phyloP scores from a whole-genome alignment of 1,139 yeast genomes.

The Suhomyces chickasaworum region DNA sequence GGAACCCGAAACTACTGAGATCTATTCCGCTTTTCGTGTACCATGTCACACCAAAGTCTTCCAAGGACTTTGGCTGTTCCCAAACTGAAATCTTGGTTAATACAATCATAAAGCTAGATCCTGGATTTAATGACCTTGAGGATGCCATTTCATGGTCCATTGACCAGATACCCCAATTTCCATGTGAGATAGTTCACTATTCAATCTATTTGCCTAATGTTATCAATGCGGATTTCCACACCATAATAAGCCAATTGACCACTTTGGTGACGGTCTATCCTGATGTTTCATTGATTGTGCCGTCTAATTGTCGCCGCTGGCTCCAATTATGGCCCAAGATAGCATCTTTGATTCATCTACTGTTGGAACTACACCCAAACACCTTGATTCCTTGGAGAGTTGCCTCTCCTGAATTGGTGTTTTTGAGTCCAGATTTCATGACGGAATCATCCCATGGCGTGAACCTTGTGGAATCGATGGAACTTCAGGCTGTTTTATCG shows the following conservation, averaged over 20 bases:
- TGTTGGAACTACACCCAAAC: not conserved
- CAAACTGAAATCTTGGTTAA: not conserved
- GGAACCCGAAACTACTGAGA: not conserved
- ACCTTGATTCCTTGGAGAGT: slow-evolving; percentile 2
- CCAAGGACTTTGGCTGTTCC: not conserved
- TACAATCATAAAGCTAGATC: not conserved
- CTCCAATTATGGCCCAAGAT: not conserved
- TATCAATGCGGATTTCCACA: not conserved
- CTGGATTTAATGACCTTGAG: not conserved
- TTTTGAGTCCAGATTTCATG: not conserved
- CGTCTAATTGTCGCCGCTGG: slow-evolving; percentile 2
- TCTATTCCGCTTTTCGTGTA: slow-evolving; percentile 1
- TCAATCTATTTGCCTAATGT: not conserved
- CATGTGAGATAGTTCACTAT: not conserved
- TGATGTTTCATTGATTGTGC: slow-evolving; percentile 2
- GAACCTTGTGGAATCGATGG: not conserved
- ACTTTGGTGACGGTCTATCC: not conserved
- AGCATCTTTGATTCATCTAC: not conserved
- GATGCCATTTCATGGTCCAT: not conserved
- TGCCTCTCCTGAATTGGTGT: slow-evolving; percentile 2
- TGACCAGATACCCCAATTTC: not conserved
- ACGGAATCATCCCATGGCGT: not conserved
- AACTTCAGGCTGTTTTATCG: not conserved
- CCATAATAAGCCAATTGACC: not conserved
- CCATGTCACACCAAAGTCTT: not conserved